Percentiles rank a stretch among this genome's conserved stretches.
These are phyloP conservation scores for Magnolia kwangsiensis DNA, from an alignment of 164 flowering plant genomes.

Conservation along the genomic window DNA sequence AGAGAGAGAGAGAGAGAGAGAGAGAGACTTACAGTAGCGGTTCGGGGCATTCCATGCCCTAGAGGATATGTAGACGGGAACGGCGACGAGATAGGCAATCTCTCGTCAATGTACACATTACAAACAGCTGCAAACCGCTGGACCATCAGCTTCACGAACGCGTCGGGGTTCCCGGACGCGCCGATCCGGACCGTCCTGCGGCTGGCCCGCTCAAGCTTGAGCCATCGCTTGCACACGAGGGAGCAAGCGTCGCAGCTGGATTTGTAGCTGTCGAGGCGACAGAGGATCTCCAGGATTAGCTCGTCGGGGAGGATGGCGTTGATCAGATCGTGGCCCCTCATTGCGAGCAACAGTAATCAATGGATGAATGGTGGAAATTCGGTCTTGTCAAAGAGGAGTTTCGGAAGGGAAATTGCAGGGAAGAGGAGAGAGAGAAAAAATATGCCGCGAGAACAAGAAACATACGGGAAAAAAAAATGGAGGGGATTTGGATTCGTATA, in stretches of 20 bases:
- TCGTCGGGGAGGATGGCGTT: conserved; percentile 72
- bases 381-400: not conserved
- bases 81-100: conserved; percentile 48
- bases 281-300: conserved; percentile 65
- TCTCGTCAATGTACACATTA: conserved; percentile 60
- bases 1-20: not conserved
- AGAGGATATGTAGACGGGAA: conserved; percentile 10
- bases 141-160: conserved; percentile 38
- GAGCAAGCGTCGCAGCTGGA: conserved; percentile 70
- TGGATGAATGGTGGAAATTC: not conserved
- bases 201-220: conserved; percentile 59
- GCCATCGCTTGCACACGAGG: conserved; percentile 88
- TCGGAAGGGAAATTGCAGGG: no score
- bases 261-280: conserved; percentile 48
- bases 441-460: not conserved
- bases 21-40: not conserved
- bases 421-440: not conserved
- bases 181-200: conserved; percentile 72
- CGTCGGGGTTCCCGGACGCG: conserved; percentile 64
- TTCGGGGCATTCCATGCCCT: not conserved
- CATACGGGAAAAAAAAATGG: not conserved
- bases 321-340: conserved; percentile 60
- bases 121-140: conserved; percentile 48
- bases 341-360: not conserved
- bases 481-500: not conserved